These are phyloP conservation scores for Boletus bicolor DNA, from an alignment of 768 basidiomycete species.

Conservation along the genomic window DNA sequence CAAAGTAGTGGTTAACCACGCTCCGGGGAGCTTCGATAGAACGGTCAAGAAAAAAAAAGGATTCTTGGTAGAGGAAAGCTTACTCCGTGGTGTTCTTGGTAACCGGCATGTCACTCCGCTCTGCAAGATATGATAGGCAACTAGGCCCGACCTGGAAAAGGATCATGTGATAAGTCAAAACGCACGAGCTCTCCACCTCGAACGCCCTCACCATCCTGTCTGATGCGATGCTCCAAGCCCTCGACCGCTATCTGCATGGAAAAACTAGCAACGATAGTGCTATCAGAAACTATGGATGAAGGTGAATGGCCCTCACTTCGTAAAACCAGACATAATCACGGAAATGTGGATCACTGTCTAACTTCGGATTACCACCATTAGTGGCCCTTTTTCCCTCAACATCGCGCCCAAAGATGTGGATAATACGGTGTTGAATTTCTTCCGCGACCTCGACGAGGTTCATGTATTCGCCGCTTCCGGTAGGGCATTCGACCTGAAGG, in stretches of 20 bases:
- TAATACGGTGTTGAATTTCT: slow-evolving; percentile 98
- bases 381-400: slow-evolving; percentile 80
- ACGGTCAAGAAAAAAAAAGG: background rate
- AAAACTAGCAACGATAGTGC: slow-evolving; percentile 54
- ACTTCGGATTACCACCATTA: slow-evolving; percentile 83
- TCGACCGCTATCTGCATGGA: slow-evolving; percentile 89
- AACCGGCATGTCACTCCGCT: slow-evolving; percentile 85
- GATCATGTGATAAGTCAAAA: background rate
- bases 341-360: slow-evolving; percentile 94
- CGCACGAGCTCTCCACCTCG: no score
- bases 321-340: slow-evolving; percentile 96
- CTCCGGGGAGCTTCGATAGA: slow-evolving; percentile 70
- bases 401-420: slow-evolving; percentile 97
- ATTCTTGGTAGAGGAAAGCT: slow-evolving; percentile 28
- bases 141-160: slow-evolving; percentile 70
- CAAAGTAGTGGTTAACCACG: slow-evolving; percentile 89
- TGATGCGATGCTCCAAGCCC: slow-evolving; percentile 98
- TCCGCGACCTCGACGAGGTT: slow-evolving; percentile 91
- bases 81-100: slow-evolving; percentile 92
- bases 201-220: slow-evolving; percentile 77
- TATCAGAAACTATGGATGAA: background rate
- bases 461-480: slow-evolving; percentile 97
- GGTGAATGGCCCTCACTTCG: slow-evolving; percentile 52
- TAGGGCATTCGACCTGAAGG: slow-evolving; percentile 93
- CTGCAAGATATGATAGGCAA: slow-evolving; percentile 89